phyloP scores from a whole-genome alignment of 2,329 filamentous ascomycete genomes.

The Cylindrodendrum hubeiense region DNA sequence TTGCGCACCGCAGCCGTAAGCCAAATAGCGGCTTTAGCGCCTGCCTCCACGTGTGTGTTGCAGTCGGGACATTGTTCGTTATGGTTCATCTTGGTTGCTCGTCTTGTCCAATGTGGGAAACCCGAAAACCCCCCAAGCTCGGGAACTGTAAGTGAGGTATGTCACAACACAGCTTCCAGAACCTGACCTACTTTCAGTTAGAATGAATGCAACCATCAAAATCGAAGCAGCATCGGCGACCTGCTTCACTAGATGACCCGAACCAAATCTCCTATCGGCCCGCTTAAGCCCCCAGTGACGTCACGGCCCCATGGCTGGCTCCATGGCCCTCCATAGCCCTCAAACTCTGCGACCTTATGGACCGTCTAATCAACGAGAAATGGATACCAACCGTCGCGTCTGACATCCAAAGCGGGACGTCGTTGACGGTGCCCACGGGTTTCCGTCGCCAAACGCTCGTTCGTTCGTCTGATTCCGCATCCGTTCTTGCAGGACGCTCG shows the following conservation, averaged over 20 bases:
- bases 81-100: background rate
- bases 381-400: constrained; percentile 24
- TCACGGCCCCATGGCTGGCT: constrained; percentile 25
- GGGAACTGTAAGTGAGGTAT: no score
- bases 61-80: background rate
- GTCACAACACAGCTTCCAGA: no score
- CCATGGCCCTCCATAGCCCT: constrained; percentile 10
- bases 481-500: no score
- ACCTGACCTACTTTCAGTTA: background rate
- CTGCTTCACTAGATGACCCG: background rate
- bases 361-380: constrained; percentile 18
- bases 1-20: constrained; percentile 17
- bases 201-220: background rate
- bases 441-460: constrained; percentile 18
- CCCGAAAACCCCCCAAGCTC: constrained; percentile 17
- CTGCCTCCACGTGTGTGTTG: constrained; percentile 14
- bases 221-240: constrained; percentile 2
- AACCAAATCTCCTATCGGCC: constrained; percentile 31
- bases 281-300: constrained; percentile 31
- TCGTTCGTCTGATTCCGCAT: no score
- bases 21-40: constrained; percentile 16
- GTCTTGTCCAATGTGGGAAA: constrained; percentile 24
- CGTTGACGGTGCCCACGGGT: constrained; percentile 12
- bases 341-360: no score
- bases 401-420: constrained; percentile 28